Conservation (phyloP, 306 rosid genomes). For the Rosa multiflora region DNA sequence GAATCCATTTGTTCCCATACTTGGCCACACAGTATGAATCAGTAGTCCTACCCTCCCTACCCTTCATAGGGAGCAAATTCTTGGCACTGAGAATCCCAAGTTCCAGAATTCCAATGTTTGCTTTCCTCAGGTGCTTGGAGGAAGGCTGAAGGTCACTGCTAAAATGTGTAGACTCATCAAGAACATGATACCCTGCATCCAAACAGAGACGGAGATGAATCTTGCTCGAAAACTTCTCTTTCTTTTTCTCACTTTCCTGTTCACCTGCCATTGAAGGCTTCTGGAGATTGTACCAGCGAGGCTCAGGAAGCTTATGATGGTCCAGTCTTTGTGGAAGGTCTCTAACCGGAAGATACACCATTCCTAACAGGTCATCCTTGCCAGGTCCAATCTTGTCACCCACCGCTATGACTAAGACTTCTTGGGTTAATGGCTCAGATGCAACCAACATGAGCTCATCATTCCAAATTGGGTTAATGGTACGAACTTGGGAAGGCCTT, state of each 20-base stretch:
- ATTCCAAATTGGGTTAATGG: conserved; percentile 62
- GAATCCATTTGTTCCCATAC: conserved; percentile 94
- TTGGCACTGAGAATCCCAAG: conserved; percentile 83
- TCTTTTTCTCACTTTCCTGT: conserved; percentile 60
- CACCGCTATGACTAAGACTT: conserved; percentile 46
- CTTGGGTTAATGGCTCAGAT: conserved; percentile 60
- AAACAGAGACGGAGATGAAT: conserved; percentile 67
- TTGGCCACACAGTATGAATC: conserved; percentile 95
- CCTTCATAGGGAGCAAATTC: conserved; percentile 84
- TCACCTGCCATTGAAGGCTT: conserved; percentile 40
- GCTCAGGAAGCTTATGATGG: conserved; percentile 56
- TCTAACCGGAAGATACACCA: conserved; percentile 52
- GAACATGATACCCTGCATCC: conserved; percentile 86
- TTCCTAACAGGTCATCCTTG: conserved; percentile 63
- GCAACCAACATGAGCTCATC: conserved; percentile 92
- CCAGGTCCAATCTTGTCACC: conserved; percentile 62
- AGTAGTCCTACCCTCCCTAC: conserved; percentile 58
- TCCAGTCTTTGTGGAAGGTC: conserved; percentile 49
- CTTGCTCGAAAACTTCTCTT: conserved; percentile 91
- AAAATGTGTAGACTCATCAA: conserved; percentile 86
- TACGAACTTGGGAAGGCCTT: conserved; percentile 37
- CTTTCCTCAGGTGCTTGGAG: conserved; percentile 58
- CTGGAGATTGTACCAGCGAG: conserved; percentile 74
- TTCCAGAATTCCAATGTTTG: conserved; percentile 76
- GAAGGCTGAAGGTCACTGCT: conserved; percentile 97